A percentile compares a stretch with the other conserved stretches of the same genome.
phyloP scores from a whole-genome alignment of 2,329 filamentous ascomycete genomes.

The Calonectria pteridis region DNA sequence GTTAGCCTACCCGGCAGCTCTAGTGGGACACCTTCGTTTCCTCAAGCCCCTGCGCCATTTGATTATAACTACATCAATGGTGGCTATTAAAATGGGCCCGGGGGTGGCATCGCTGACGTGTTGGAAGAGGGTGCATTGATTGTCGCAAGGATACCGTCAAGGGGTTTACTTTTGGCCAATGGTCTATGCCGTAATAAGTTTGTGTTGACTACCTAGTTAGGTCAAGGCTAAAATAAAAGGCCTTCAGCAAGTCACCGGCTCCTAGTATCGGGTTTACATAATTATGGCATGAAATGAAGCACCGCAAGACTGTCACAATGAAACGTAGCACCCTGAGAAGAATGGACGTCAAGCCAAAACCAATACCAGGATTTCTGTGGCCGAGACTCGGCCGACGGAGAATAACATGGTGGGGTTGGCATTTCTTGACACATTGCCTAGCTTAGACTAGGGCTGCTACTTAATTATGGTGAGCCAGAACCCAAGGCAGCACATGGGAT shows the following conservation, averaged over 20 bases:
- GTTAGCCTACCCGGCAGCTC: neutral
- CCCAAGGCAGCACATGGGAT: neutral
- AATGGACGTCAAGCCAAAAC: neutral
- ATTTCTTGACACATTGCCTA: slow-evolving; percentile 3
- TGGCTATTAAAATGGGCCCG: neutral
- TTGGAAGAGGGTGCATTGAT: neutral
- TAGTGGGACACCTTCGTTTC: neutral
- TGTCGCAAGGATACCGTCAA: neutral
- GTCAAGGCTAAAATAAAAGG: neutral
- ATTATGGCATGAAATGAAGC: neutral
- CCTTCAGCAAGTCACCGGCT: neutral
- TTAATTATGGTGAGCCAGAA: slow-evolving; percentile 1
- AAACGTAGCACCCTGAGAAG: neutral
- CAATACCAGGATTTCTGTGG: neutral
- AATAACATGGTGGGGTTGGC: neutral
- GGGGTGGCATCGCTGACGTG: neutral
- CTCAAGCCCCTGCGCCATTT: neutral
- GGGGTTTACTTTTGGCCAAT: neutral
- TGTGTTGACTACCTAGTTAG: neutral
- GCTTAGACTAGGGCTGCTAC: slow-evolving; percentile 10
- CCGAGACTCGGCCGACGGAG: neutral
- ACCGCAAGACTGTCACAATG: neutral
- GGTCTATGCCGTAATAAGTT: neutral
- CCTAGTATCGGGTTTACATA: neutral
- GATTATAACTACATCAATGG: neutral